These are phyloP conservation scores for Punctularia strigosozonata DNA, from an alignment of 768 basidiomycete species.

Conservation along the genomic window DNA sequence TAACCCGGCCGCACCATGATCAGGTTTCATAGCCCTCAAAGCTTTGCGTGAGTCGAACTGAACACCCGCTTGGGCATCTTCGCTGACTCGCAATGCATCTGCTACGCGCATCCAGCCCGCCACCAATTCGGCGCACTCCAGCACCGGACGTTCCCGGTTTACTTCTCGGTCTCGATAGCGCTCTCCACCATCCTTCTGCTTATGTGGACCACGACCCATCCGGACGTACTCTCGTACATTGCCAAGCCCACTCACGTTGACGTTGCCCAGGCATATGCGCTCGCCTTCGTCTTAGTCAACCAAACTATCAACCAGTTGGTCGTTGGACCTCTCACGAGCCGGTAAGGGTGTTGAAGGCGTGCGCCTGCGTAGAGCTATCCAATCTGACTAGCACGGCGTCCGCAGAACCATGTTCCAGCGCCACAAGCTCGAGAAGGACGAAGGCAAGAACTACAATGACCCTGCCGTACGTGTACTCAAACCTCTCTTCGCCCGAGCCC, in stretches of 20 bases:
- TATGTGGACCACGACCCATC: constrained; percentile 48
- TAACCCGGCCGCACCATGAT: no score
- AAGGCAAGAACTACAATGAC: constrained; percentile 57
- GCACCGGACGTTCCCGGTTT: constrained; percentile 63
- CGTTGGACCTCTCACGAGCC: constrained; percentile 63
- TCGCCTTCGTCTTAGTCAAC: constrained; percentile 31
- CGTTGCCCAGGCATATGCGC: constrained; percentile 52
- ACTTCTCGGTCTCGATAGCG: constrained; percentile 50
- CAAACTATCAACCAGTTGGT: constrained; percentile 57
- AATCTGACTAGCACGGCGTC: constrained; percentile 1
- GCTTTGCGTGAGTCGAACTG: constrained; percentile 35
- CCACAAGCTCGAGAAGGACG: constrained; percentile 62
- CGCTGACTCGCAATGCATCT: neutral
- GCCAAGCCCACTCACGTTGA: constrained; percentile 38
- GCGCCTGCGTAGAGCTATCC: neutral
- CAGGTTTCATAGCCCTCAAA: constrained; percentile 51
- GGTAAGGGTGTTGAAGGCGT: constrained; percentile 24
- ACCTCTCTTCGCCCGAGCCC: constrained; percentile 5
- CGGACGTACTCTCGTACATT: constrained; percentile 37
- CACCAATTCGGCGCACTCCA: constrained; percentile 67
- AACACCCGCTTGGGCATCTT: neutral
- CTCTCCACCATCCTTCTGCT: constrained; percentile 43
- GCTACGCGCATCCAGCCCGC: constrained; percentile 32
- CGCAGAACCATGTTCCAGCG: constrained; percentile 65
- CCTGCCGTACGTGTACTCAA: constrained; percentile 37